Conservation (phyloP, 345 rosid species). For the Sonneratia caseolaris region DNA sequence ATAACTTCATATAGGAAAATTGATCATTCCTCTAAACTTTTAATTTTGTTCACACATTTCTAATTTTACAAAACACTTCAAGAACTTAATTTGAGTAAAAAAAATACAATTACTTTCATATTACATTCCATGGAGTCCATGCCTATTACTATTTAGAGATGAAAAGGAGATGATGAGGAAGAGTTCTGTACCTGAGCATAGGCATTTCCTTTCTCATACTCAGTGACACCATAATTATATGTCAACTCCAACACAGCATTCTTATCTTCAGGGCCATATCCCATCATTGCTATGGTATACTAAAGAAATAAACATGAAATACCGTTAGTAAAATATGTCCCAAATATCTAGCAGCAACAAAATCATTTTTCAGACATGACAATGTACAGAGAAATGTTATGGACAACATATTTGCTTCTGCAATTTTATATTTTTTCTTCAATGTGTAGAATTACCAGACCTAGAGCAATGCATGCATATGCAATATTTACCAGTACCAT, state of each 20-base stretch:
- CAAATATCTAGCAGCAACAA: not conserved
- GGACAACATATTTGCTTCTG: not conserved
- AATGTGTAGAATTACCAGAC: not conserved
- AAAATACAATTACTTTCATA: too few species aligned
- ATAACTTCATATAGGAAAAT: too few species aligned
- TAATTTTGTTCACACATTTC: too few species aligned
- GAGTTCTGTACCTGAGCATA: slow-evolving; percentile 63
- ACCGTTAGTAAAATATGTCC: not conserved
- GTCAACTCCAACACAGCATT: slow-evolving; percentile 74
- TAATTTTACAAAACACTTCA: too few species aligned
- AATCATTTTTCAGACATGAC: not conserved
- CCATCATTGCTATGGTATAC: slow-evolving; percentile 89
- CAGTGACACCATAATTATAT: slow-evolving; percentile 85
- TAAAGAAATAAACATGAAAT: slow-evolving; percentile 15
- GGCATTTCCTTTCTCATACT: slow-evolving; percentile 82
- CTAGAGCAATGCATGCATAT: not conserved
- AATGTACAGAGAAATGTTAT: not conserved
- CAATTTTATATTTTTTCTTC: not conserved
- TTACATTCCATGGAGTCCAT: too few species aligned
- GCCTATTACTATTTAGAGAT: too few species aligned
- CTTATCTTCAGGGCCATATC: slow-evolving; percentile 93
- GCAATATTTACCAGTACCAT: not conserved
- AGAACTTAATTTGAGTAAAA: too few species aligned
- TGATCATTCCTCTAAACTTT: too few species aligned
- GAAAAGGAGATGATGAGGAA: slow-evolving; percentile 2